Conservation (phyloP, 2,329 filamentous ascomycete genomes). For the Fusarium palustre region DNA sequence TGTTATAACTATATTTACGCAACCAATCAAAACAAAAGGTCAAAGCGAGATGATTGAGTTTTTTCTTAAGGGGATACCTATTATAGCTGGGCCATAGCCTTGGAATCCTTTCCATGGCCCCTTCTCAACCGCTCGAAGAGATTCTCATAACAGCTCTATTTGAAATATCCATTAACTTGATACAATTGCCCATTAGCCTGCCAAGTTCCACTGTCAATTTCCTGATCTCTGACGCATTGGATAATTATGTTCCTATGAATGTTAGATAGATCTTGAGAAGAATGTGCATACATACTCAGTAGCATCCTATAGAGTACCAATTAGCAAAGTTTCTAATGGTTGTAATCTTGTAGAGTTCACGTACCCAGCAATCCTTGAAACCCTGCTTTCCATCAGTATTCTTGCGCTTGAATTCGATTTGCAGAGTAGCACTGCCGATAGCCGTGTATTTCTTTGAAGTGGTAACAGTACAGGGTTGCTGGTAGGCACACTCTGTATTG, state of each 20-base stretch:
- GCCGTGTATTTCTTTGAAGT: not conserved
- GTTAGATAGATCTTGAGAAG: rapidly evolving
- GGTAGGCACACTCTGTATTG: not conserved
- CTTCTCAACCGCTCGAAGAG: rapidly evolving
- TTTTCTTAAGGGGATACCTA: too few species aligned
- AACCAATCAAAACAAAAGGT: too few species aligned
- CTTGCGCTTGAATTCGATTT: not conserved
- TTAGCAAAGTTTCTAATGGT: not conserved
- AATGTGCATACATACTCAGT: not conserved
- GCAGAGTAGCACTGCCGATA: not conserved
- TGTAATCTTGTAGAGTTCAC: not conserved
- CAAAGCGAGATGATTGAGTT: too few species aligned
- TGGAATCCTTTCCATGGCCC: too few species aligned
- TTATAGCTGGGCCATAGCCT: too few species aligned
- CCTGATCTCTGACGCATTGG: not conserved
- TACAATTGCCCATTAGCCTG: constrained; percentile 1
- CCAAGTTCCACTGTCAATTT: not conserved
- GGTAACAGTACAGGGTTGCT: not conserved
- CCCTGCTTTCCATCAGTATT: not conserved
- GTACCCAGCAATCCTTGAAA: constrained; percentile 12
- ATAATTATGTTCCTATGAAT: not conserved
- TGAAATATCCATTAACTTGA: not conserved
- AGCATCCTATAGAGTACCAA: not conserved
- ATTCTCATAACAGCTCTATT: too few species aligned
- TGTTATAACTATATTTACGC: too few species aligned